Percentiles rank a stretch among this genome's conserved stretches.
Evolutionary conservation across 768 basidiomycete genomes (phyloP).

Genomic region (Tulasnella calospora): DNA sequence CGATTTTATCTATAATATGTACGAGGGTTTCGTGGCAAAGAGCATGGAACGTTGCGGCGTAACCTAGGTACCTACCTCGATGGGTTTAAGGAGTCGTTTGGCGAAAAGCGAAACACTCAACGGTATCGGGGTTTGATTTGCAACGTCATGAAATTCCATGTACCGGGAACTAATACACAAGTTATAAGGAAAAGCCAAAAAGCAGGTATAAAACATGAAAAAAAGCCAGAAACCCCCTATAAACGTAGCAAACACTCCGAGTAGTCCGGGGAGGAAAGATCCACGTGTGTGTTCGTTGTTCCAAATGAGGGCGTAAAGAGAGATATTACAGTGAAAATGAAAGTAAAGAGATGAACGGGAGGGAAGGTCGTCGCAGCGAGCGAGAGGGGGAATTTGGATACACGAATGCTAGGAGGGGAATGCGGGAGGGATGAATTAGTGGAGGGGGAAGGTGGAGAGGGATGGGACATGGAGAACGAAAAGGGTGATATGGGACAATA

Average conservation of each 20-base stretch:
- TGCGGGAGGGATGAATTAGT: background rate
- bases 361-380: background rate
- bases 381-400: too few relatives aligned
- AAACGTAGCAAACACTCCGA: too few relatives aligned
- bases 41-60: too few relatives aligned
- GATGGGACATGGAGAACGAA: background rate
- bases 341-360: background rate
- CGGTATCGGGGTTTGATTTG: background rate
- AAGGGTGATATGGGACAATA: background rate
- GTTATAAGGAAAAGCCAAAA: background rate
- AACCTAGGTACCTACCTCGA: too few relatives aligned
- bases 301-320: background rate
- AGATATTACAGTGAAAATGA: conserved; percentile 6
- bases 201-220: too few relatives aligned
- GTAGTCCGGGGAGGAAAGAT: too few relatives aligned
- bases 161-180: background rate
- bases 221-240: too few relatives aligned
- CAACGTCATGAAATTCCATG: background rate
- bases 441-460: background rate
- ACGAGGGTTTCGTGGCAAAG: background rate
- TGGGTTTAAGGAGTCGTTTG: too few relatives aligned
- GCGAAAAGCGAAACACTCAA: background rate
- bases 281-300: background rate
- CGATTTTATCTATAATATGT: background rate
- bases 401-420: background rate